These are phyloP conservation scores for Tetratostichococcus sp. DNA, from an alignment of 139 green algal species.

Conservation along the genomic window DNA sequence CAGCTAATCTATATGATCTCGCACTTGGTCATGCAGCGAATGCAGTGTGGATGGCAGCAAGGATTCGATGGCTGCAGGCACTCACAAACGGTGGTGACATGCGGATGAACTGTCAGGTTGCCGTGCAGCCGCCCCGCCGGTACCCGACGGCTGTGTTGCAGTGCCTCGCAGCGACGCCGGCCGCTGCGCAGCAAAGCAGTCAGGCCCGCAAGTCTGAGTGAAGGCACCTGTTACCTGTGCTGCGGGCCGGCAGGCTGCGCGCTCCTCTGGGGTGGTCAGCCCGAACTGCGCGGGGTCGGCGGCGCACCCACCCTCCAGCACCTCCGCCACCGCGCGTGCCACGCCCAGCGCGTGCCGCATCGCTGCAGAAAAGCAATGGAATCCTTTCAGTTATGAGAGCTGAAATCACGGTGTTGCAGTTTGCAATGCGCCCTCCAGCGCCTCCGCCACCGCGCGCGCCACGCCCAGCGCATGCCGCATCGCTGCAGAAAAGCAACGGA, in stretches of 20 bases:
- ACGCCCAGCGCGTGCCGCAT: constrained; percentile 32
- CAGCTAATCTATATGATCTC: no score
- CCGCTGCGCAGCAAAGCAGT: no score
- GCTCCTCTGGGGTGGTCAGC: constrained; percentile 76
- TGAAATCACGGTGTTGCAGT: no score
- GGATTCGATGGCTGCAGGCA: no score
- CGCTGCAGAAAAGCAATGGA: constrained; percentile 12
- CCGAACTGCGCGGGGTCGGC: constrained; percentile 74
- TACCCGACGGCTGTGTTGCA: constrained; percentile 38
- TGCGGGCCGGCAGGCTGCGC: constrained; percentile 8
- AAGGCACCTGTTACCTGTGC: constrained; percentile 9
- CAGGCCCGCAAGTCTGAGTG: neutral
- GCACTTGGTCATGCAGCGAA: no score
- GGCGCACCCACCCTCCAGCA: constrained; percentile 61
- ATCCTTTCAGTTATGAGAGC: neutral
- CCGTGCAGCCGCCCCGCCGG: no score
- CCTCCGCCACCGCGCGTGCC: constrained; percentile 35
- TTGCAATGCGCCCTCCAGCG: constrained; percentile 53
- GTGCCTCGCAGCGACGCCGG: constrained; percentile 33
- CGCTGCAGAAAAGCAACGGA: constrained; percentile 12
- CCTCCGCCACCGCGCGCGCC: constrained; percentile 35
- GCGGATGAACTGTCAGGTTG: no score
- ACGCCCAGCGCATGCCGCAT: constrained; percentile 32
- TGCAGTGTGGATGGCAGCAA: no score
- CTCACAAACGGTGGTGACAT: no score